Conservation (phyloP, 23 red algal genomes). For the Gracilariopsis chorda region DNA sequence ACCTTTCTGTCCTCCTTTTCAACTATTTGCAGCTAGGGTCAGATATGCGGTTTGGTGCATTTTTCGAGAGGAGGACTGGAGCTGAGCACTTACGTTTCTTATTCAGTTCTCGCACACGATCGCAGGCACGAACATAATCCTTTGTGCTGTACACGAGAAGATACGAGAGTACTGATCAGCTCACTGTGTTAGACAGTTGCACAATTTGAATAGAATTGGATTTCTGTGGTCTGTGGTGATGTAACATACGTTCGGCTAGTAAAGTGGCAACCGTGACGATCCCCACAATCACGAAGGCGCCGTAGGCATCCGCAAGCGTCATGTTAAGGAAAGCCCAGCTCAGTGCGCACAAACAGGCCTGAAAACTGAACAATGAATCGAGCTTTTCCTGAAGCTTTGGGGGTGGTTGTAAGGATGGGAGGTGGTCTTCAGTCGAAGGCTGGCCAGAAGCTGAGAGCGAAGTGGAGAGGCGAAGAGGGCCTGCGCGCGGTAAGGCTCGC, state of each 20-base stretch:
- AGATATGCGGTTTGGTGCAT: neutral
- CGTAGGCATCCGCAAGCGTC: constrained; percentile 63
- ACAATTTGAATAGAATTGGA: neutral
- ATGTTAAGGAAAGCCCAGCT: neutral
- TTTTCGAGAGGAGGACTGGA: neutral
- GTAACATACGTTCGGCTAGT: constrained; percentile 40
- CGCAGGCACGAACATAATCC: constrained; percentile 25
- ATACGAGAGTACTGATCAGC: constrained; percentile 43
- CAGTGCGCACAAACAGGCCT: neutral
- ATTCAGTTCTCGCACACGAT: constrained; percentile 54
- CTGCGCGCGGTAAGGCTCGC: too few relatives aligned
- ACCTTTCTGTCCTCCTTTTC: constrained; percentile 70
- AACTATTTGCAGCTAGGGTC: too few relatives aligned
- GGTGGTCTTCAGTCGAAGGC: too few relatives aligned
- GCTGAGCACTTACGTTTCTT: constrained; percentile 49
- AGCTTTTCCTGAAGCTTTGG: too few relatives aligned
- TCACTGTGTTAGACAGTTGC: neutral
- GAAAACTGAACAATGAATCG: too few relatives aligned
- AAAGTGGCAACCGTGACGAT: constrained; percentile 26
- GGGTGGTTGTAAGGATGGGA: too few relatives aligned
- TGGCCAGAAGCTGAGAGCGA: too few relatives aligned
- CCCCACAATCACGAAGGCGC: constrained; percentile 38
- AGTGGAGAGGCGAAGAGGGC: too few relatives aligned
- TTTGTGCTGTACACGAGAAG: constrained; percentile 72
- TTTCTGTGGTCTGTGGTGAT: too few relatives aligned